Evolutionary conservation across 78 protist species (phyloP).

Genomic region (Isochrysis galbana): DNA sequence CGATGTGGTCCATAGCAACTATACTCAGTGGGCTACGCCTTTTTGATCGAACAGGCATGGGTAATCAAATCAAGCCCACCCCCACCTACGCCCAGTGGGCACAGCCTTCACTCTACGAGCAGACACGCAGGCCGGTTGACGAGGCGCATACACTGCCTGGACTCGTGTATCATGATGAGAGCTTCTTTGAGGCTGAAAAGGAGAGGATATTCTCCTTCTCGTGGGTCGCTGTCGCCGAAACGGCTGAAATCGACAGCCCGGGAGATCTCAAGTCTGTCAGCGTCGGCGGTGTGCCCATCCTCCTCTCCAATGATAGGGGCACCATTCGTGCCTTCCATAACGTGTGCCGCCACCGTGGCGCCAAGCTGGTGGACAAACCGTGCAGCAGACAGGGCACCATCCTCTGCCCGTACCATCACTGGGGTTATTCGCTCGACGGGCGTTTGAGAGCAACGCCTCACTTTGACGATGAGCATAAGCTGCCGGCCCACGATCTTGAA

Average conservation of each 20-base stretch:
- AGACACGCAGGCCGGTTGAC: not conserved
- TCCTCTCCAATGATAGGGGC: not conserved
- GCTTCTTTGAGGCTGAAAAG: not conserved
- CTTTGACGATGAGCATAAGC: not conserved
- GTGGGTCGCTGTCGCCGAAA: conserved; percentile 4
- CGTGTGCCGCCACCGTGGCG: conserved; percentile 31
- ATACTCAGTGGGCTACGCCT: too few relatives aligned
- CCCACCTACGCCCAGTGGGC: too few relatives aligned
- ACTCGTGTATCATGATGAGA: not conserved
- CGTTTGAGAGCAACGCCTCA: not conserved
- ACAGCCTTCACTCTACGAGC: too few relatives aligned
- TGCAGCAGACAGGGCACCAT: not conserved
- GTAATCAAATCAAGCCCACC: too few relatives aligned
- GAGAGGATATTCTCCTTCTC: not conserved
- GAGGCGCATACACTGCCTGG: not conserved
- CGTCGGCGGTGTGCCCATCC: not conserved
- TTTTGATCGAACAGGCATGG: too few relatives aligned
- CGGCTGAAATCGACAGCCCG: too few relatives aligned
- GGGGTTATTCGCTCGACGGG: conserved; percentile 31
- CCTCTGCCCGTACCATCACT: conserved; percentile 26
- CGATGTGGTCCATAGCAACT: too few relatives aligned
- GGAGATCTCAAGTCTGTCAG: not conserved
- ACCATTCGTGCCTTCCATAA: not conserved
- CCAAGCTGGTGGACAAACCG: not conserved
- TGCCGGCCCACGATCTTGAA: not conserved